Evolutionary conservation across 2,329 filamentous ascomycete species (phyloP), one percentile per base, ranked within the genome.

Genomic region (Fusarium fujikuroi): DNA sequence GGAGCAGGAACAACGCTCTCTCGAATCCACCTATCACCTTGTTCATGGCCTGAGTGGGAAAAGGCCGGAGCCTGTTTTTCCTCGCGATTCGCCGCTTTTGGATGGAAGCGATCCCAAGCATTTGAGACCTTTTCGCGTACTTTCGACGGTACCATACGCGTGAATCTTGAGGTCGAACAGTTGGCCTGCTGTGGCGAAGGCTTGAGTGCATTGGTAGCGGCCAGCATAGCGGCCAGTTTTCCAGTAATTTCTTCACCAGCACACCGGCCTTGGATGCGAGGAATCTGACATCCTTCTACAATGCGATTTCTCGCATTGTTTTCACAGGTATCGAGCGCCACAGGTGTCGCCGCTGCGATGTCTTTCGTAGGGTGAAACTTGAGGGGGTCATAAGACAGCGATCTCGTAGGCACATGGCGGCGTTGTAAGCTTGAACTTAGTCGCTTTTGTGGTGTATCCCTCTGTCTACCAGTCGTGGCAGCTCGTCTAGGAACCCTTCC

Each of bases 161-260:
- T 74, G 34, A 79, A 65, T 50, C 79, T 80, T 21, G 77, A 75
- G 32, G 63, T 49, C 7, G 70, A 59, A 7, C 59, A 72, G 28
- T 62, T 58, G 32, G 54, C 42, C 9, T 59, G 52, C 6, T 64
- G 60, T n/a, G 71, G 61, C 8, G 66, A 70, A 32, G 81, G 78
- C 62, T 83, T 84, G 10, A 83, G 70, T 18, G 77, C 75, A 39
- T 81, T 66, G 5, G 78, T 82, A 10, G 81, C 80, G 16, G 82
- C 79, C 30, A 84, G 70, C 82, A 84, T 84, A 18, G 79, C 79
- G 9, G 62, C 60, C 16, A 83, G 69, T 63, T 84, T 84, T n/a
- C 78, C 63, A 32, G 78, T 78, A 36, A 84, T 78, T 32, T 79
- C 75, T 7, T 79, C 75, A 19, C 65, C 67, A 15, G 52, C 43